A percentile compares a stretch with the other conserved stretches of the same genome.
Evolutionary conservation across 768 basidiomycete genomes (phyloP).

Genomic region (Calocera cornea): DNA sequence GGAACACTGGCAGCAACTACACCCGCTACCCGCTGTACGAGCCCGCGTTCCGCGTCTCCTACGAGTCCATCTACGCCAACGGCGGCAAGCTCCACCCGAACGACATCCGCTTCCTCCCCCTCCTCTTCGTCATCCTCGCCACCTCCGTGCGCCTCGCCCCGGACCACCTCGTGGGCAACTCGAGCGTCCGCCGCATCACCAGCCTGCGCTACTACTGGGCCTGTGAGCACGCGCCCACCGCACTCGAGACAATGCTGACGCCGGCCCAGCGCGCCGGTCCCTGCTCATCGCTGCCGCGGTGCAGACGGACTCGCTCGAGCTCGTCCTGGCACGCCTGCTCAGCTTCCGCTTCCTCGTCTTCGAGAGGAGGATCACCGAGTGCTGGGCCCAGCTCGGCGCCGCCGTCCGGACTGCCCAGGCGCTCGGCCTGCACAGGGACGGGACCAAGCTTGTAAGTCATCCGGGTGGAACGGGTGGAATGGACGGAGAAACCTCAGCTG

Average conservation of each 20-base stretch:
- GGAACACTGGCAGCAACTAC: constrained; percentile 57
- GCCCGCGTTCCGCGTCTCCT: constrained; percentile 60
- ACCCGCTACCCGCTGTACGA: constrained; percentile 87
- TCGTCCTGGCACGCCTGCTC: constrained; percentile 84
- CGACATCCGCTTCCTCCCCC: constrained; percentile 72
- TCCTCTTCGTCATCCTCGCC: constrained; percentile 87
- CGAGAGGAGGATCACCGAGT: constrained; percentile 81
- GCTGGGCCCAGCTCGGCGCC: constrained; percentile 91
- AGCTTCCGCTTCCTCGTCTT: constrained; percentile 57
- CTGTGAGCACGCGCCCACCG: constrained; percentile 43
- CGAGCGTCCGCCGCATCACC: constrained; percentile 57
- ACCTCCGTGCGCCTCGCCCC: constrained; percentile 77
- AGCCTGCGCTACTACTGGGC: constrained; percentile 92
- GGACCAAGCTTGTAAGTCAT: constrained; percentile 56
- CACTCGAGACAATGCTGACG: too few species aligned
- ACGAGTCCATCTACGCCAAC: constrained; percentile 48
- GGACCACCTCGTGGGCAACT: constrained; percentile 69
- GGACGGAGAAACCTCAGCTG: not conserved
- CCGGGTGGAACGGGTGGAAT: not conserved
- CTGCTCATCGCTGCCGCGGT: constrained; percentile 86
- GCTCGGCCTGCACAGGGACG: constrained; percentile 82
- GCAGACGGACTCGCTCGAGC: constrained; percentile 81
- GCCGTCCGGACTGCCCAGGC: constrained; percentile 88
- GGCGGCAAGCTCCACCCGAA: constrained; percentile 52
- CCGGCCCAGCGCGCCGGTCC: constrained; percentile 58